Evolutionary conservation across 1,284 basidiomycete genomes (phyloP), one percentile per base, ranked within the genome.

Genomic region (Tremellales sp.): DNA sequence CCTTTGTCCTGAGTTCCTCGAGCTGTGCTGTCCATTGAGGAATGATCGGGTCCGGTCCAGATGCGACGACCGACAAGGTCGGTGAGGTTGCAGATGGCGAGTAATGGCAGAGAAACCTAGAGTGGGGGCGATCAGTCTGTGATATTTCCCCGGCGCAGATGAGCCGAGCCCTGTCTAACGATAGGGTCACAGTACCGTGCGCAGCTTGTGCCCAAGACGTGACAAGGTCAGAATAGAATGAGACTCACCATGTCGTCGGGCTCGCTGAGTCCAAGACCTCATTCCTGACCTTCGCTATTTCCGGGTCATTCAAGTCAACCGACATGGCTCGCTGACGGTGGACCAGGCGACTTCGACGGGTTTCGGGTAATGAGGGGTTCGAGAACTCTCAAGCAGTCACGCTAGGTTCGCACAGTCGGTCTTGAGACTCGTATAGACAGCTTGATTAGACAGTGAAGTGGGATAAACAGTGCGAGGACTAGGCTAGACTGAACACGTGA

Each of bases 101-200:
- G 49, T 69, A 69, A 13, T 54, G 53, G 12, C 64, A 53, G 5
- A 65, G 49, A 40, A 69, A 49, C 62, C 66, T 68, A 51, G 25
- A 36, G 33, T 36, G 33, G 33, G 33, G 33, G 33, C 19, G 15
- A 33, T 46, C 22, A 54, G 43, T 31, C 29, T 13, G 4, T 25
- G 17, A 41, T 19, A 37, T 19, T 19, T 10, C 23, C 15, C 39
- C 11, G 46, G 17, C 42, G 12, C 24, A 31, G 19, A 3, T 31
- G 36, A 24, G n/a, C 12, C 21, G 39, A 4, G 25, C 13, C 35
- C 40, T 13, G 10, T 17, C 33, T 17, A 36, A 36, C 33, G 33
- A 13, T 36, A 4, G 33, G 7, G 35, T 31, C n/a, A n/a, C n/a
- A n/a, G n/a, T n/a, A n/a, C n/a, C n/a, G n/a, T n/a, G n/a, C n/a